Evolutionary conservation across 129 eudicot genomes (phyloP).

Genomic region (Saposhnikovia divaricata): DNA sequence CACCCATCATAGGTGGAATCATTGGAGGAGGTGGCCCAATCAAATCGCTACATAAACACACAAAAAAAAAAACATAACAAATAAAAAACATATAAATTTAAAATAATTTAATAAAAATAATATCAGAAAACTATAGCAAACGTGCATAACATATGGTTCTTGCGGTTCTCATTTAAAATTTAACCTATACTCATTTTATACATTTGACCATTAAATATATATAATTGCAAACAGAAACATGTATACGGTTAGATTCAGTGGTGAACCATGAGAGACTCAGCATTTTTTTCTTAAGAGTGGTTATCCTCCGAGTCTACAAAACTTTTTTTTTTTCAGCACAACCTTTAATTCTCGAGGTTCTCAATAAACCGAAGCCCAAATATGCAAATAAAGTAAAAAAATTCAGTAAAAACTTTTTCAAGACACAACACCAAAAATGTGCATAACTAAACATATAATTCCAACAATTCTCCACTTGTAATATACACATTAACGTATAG

Average conservation of each 20-base stretch:
- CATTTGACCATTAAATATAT: not conserved
- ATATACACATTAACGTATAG: not conserved
- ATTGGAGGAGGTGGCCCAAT: constrained; percentile 46
- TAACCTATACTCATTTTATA: not conserved
- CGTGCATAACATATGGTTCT: not conserved
- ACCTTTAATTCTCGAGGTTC: not conserved
- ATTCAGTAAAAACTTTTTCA: not conserved
- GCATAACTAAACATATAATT: too few species aligned
- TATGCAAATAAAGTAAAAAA: too few species aligned
- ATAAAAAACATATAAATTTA: not conserved
- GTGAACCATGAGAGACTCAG: not conserved
- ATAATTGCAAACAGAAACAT: too few species aligned
- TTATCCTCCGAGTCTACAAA: not conserved
- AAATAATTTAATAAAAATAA: not conserved
- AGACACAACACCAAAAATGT: not conserved
- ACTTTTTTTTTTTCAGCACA: not conserved
- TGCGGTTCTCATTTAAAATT: not conserved
- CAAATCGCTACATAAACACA: constrained; percentile 47
- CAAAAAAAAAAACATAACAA: not conserved
- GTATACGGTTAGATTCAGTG: too few species aligned
- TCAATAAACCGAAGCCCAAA: too few species aligned
- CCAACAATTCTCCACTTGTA: too few species aligned
- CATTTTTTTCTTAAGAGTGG: not conserved
- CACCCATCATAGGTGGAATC: constrained; percentile 43
- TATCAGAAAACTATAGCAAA: too few species aligned